Evolutionary conservation across 176 grass and related monocot genomes (phyloP), one percentile per base, ranked within the genome.

Genomic region (Saccharum spontaneum): DNA sequence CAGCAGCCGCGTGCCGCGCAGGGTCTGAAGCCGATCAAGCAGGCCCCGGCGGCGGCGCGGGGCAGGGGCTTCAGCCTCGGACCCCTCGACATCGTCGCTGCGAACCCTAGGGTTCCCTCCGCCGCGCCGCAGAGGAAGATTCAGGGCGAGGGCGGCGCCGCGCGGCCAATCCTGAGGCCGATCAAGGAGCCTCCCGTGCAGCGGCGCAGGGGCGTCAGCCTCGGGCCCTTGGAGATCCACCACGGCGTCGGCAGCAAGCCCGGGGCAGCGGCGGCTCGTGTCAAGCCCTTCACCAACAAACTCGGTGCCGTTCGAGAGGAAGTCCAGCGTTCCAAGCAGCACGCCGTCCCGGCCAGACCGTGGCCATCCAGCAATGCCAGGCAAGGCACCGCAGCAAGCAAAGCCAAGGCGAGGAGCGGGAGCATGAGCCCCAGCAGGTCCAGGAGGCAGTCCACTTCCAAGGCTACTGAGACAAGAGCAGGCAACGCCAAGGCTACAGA

Each of bases 151-250:
- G 22, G 48, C 0, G 16, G 39, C 0, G 16, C 38, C 3, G 76
- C 17, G 69, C 75, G 61, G 4, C 36, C 67, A 2, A 87, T 83
- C 75, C 89, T 87, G 68, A 84, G 39, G 84, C 80, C 84, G 40
- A 90, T 90, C 84, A 90, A 69, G 80, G 80, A 90, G 69, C 80
- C 84, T 0, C 69, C 80, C 0, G 69, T 87, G 84, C 80, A 62
- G 65, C 82, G 72, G 6, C 94, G 87, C 66, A 92, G 93, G 89
- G 91, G 91, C 4, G 78, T 90, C 74, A 94, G 96, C 71, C 91
- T 98, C 8, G 96, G 96, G 1, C 91, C 96, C 1, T 15, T 92
- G 84, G 93, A 95, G 87, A 98, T 98, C 63, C 93, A 90, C 49
- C 28, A 87, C 15, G 86, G 85, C 71, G 6, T 83, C 80, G 43